Percentiles rank a stretch among this genome's conserved stretches.
Conservation (phyloP, 2,329 filamentous ascomycete genomes). For the Xylariaceae sp. region DNA sequence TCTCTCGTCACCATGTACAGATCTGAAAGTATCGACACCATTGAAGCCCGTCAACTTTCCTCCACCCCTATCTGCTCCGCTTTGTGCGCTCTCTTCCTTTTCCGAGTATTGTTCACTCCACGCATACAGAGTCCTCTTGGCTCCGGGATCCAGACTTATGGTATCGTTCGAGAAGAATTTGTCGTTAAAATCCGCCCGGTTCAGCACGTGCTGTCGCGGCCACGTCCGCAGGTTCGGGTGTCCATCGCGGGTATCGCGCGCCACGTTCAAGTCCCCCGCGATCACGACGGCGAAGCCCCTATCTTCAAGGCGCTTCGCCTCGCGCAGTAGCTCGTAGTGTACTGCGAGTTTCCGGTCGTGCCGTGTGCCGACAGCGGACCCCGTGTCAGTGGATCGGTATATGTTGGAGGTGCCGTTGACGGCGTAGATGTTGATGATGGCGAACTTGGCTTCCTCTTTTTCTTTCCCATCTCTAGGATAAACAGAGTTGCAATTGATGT, state of each 20-base stretch:
- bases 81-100: background rate
- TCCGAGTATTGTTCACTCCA: background rate
- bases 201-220: slow-evolving; percentile 55
- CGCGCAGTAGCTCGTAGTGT: slow-evolving; percentile 52
- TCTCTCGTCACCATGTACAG: slow-evolving; percentile 48
- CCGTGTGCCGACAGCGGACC: slow-evolving; percentile 50
- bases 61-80: slow-evolving; percentile 37
- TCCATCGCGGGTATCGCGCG: slow-evolving; percentile 40
- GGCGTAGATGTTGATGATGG: slow-evolving; percentile 60
- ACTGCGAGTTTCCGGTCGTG: slow-evolving; percentile 59
- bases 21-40: slow-evolving; percentile 56
- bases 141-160: slow-evolving; percentile 26
- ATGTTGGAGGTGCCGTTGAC: slow-evolving; percentile 58
- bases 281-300: slow-evolving; percentile 53
- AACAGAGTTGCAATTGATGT: too few relatives aligned
- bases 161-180: slow-evolving; percentile 50
- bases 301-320: slow-evolving; percentile 50
- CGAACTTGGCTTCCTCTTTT: slow-evolving; percentile 43
- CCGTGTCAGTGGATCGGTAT: slow-evolving; percentile 54
- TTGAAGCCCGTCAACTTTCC: slow-evolving; percentile 33
- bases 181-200: slow-evolving; percentile 57
- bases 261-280: slow-evolving; percentile 47
- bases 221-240: slow-evolving; percentile 53
- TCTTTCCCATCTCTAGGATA: too few relatives aligned
- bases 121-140: slow-evolving; percentile 19